Base-by-base conservation (phyloP, 768 basidiomycete genomes). In the Podaxis pistillaris region DNA sequence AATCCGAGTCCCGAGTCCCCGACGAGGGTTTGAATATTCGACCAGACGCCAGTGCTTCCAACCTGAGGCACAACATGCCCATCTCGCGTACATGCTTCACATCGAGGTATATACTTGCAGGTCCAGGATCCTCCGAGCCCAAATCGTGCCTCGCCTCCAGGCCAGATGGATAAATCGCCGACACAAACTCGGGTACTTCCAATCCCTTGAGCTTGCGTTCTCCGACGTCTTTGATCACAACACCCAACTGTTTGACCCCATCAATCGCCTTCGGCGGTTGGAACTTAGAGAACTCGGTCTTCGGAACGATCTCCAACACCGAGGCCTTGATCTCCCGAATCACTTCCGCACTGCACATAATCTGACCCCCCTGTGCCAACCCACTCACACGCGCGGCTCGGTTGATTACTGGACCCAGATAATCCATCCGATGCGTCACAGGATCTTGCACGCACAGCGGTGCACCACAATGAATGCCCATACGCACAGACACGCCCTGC, bases 351-450 rank as follows among this genome's bases (percentile, higher is more conserved):
- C 92, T 94, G 69, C 92, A 90, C 85, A 91, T 89, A 71, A 98
- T 93, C 73, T 98, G 94, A 0, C 97, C 97, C 6, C 97, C 97
- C 8, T 86, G 86, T 0, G 97, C 95, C 62, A 79, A 84, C 22
- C 88, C 86, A 63, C 81, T 85, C 68, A 99, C 92, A 44, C 96
- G 85, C 4, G 96, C 87, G 0, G 96, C 83, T 36, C 95, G 91
- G 74, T 98, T 98, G 67, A 96, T 94, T 86, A 97, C 93, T 1
- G 94, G 89, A 0, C 96, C 96, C 68, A 96, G 93, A 75, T 98
- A 98, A 73, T 98, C 96, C 97, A 99, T 98, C 50, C 97, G 90
- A 63, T 87, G 80, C 3, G 94, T 96, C 70, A 94, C 88, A 1
- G 91, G 89, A 74, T 99, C 97, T 2, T 86, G 83, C 70, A 97